Base-by-base conservation (phyloP, 2,329 filamentous ascomycete genomes). In the Cytospora piceae region DNA sequence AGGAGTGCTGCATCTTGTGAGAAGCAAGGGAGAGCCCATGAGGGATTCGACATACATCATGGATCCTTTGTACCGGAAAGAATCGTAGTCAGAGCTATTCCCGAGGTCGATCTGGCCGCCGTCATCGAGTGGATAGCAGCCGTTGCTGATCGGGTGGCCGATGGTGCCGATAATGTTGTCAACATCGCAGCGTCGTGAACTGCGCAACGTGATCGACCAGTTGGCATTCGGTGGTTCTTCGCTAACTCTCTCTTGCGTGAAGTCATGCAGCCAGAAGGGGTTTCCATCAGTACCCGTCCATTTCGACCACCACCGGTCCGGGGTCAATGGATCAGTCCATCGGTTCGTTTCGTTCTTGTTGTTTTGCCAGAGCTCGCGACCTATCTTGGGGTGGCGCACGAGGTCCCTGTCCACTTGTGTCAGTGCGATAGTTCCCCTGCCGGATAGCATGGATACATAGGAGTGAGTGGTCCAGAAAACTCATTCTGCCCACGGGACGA, bases 181-280 rank as follows among this genome's bases (percentile, higher is more conserved):
- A 3, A 22, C 42, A 15, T 49, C 9, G n/a, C 42, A 49, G 14
- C 6, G 4, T 9, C 11, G 2, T 4, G 42, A 22, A 22, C 12
- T 49, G 42, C 42, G 42, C 42, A 49, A n/a, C 42, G 42, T 49
- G 42, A 49, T 22, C 8, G 42, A 49, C 42, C 42, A 49, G 42
- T 49, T 49, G 42, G 42, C 42, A 22, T 49, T 49, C 42, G 22
- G 9, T 22, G 42, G 42, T n/a, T 49, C 42, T 9, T 49, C 42
- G 42, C n/a, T 22, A 4, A 22, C 8, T 5, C n/a, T 49, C n/a
- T 49, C 42, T 4, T 22, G 42, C n/a, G 42, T 49, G 42, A 49
- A 49, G 42, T 22, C 42, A n/a, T 49, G 6, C 42, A 49, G 4
- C 42, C 42, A 49, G 42, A 22, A 49, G 9, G 42, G 42, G 3